Evolutionary conservation across 1,284 basidiomycete genomes (phyloP).

Genomic region (Meripilus lineatus): DNA sequence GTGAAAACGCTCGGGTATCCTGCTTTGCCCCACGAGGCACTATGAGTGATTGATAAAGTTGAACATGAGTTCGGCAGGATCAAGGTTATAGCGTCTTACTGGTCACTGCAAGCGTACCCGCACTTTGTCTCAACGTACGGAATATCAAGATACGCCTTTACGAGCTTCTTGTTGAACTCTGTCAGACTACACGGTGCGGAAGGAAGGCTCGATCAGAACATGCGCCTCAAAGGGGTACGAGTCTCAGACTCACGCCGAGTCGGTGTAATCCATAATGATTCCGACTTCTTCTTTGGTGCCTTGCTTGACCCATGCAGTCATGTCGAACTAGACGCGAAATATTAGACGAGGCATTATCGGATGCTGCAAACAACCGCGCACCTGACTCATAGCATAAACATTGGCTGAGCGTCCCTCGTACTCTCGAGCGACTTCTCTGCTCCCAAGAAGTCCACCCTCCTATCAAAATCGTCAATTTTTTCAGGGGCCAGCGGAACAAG

Average conservation of each 20-base stretch:
- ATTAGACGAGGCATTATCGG: constrained; percentile 9
- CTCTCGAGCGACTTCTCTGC: constrained; percentile 81
- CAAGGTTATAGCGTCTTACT: constrained; percentile 39
- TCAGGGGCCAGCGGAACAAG: constrained; percentile 10
- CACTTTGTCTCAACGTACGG: constrained; percentile 80
- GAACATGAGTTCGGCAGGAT: constrained; percentile 18
- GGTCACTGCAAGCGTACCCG: constrained; percentile 94
- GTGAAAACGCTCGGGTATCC: constrained; percentile 84
- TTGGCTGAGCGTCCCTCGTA: constrained; percentile 64
- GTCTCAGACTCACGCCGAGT: constrained; percentile 42
- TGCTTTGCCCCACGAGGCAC: constrained; percentile 82
- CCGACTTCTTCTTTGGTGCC: constrained; percentile 88
- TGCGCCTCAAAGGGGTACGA: constrained; percentile 8
- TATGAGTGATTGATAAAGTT: constrained; percentile 26
- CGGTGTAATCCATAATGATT: constrained; percentile 86
- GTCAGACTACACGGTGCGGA: constrained; percentile 53
- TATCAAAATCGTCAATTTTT: constrained; percentile 23
- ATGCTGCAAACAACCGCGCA: constrained; percentile 35
- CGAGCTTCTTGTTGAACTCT: constrained; percentile 70
- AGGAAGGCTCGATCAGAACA: constrained; percentile 10
- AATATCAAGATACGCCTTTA: constrained; percentile 76
- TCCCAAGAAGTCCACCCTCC: constrained; percentile 94
- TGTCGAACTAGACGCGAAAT: constrained; percentile 64
- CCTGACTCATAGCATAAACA: constrained; percentile 88
- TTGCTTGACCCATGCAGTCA: constrained; percentile 95